Conservation (phyloP, 75 land plant species). For the Pseudotsuga menziesii region DNA sequence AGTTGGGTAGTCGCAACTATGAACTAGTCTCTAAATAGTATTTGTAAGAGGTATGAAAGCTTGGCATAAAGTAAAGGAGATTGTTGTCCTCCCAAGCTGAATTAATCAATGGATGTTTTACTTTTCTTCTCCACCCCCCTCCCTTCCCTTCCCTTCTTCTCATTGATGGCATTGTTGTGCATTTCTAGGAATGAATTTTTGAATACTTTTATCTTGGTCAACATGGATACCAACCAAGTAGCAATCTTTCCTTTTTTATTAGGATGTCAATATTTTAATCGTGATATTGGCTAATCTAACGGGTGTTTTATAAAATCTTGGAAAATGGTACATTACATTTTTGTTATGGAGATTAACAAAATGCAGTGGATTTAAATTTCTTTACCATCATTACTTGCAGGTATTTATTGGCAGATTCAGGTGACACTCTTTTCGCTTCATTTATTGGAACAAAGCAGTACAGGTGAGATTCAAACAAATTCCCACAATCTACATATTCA, state of each 20-base stretch:
- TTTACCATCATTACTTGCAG: constrained; percentile 26
- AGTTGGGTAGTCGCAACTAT: too few relatives aligned
- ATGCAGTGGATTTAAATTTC: background rate
- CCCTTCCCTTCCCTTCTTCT: background rate
- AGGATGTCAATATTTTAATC: background rate
- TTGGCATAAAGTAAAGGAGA: too few relatives aligned
- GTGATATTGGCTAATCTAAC: background rate
- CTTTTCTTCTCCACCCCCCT: background rate
- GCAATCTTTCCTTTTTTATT: background rate
- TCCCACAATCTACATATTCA: constrained; percentile 1
- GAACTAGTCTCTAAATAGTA: too few relatives aligned
- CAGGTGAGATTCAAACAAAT: constrained; percentile 42
- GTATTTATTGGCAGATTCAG: constrained; percentile 89
- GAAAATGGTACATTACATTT: background rate
- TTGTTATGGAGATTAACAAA: background rate
- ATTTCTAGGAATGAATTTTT: background rate
- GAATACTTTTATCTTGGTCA: background rate
- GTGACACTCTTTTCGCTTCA: constrained; percentile 90
- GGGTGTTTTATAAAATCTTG: background rate
- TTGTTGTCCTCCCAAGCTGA: background rate
- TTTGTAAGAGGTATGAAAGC: too few relatives aligned
- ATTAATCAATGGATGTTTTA: background rate
- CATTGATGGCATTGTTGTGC: background rate
- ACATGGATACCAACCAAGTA: background rate
- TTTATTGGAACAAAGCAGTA: constrained; percentile 95